Base-by-base conservation (phyloP, 345 rosid genomes). In the Eucalyptus guilfoylei region DNA sequence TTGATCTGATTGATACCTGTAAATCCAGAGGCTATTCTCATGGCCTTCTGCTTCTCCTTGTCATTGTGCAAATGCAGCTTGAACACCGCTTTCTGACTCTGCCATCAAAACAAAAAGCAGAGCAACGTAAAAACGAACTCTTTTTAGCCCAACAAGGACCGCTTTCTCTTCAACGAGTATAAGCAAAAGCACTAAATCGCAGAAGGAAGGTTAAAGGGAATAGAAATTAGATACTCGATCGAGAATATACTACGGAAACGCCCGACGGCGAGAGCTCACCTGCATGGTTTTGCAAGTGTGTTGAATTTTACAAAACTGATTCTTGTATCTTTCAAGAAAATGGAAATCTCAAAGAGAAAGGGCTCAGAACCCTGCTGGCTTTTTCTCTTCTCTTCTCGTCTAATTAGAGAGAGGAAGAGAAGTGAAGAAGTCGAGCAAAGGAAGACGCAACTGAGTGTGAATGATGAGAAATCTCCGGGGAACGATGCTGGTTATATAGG, bases 21-120 rank as follows among this genome's bases (percentile, higher is more conserved):
- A 52, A 92, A 34, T n/a, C 92, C 88, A 32, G 93, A 90, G 86
- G 87, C 92, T 85, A 23, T 89, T 49, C 62, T 87, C 94, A 93
- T 92, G 88, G 91, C 92, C 88, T 91, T 93, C 88, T 85, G 81
- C 91, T 89, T 91, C 11, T 42, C 72, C 86, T 89, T 93, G 14
- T 90, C 87, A 49, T 40, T 93, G 58, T 85, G 86, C 64, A 92
- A 19, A 32, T 88, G 88, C 90, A 93, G 45, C 58, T 91, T 93
- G 85, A 93, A 67, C 76, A 93, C 92, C 48, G 89, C 72, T 89
- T 91, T 93, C 94, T 93, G 92, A 69, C 7, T 93, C 94, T 91
- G 92, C 69, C 7, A 88, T 45, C 37, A 49, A 87, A 87, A 62
- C 26, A 34, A 87, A 52, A 60, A 50, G 11, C 85, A 80, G 49